Conservation (phyloP, 2,329 filamentous ascomycete species). For the Monosporascus sp. region DNA sequence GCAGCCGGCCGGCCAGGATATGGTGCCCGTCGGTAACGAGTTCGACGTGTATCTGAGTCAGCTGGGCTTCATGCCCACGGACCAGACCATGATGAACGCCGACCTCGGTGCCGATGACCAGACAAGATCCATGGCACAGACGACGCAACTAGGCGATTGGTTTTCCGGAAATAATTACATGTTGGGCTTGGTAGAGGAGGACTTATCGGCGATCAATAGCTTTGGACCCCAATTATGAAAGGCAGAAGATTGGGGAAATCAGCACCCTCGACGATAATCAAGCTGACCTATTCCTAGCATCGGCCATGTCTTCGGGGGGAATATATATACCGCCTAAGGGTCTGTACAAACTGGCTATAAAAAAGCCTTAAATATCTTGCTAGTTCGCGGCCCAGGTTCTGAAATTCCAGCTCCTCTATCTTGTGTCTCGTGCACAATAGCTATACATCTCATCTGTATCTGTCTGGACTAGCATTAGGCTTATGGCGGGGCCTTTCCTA, state of each 20-base stretch:
- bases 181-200: constrained; percentile 27
- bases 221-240: constrained; percentile 16
- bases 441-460: not conserved
- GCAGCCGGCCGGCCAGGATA: constrained; percentile 16
- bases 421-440: constrained; percentile 8
- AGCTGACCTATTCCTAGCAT: constrained; percentile 1
- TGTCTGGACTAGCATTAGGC: not conserved
- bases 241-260: not conserved
- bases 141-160: constrained; percentile 28
- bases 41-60: constrained; percentile 29
- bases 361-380: too few species aligned
- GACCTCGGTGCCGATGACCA: constrained; percentile 6
- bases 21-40: constrained; percentile 24
- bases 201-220: constrained; percentile 25
- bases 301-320: too few species aligned
- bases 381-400: too few species aligned
- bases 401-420: too few species aligned
- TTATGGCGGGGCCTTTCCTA: constrained; percentile 15
- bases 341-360: too few species aligned
- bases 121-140: constrained; percentile 17
- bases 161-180: constrained; percentile 29
- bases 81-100: constrained; percentile 2
- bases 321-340: too few species aligned
- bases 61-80: constrained; percentile 26
- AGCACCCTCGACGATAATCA: constrained; percentile 1